Evolutionary conservation across 805 yeast species (phyloP), one percentile per base, ranked within the genome.

Genomic region (Kodamaea restingae): DNA sequence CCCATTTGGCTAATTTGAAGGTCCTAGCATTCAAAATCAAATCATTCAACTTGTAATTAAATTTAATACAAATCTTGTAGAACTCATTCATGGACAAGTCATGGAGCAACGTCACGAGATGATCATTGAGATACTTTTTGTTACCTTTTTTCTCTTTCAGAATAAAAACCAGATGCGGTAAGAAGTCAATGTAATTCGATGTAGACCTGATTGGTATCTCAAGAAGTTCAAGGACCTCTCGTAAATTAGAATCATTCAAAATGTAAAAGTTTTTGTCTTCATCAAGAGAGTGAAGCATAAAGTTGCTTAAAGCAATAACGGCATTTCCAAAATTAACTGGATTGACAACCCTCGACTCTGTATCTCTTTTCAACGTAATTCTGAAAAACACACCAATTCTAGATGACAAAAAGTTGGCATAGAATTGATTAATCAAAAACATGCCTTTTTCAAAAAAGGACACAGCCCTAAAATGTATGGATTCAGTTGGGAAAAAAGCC

Each of bases 1-100:
- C 84, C 81, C 86, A 78, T 52, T 81, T 80, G 12, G 87, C 87
- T 45, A 83, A 65, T 45, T 76, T 77, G 51, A 77, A 76, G 4
- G 84, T 84, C 34, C 78, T 77, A 3, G 82, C 76, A 37, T 76
- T 71, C 32, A 84, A 62, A 18, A 77, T 70, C 47, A 84, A 71
- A 50, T 82, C 88, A 53, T 81, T 81, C 43, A 84, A 60, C 33
- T 78, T 69, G 30, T 68, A 73, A 53, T 81, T 81, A 56, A 80
- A 84, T 48, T 74, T 73, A 26, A 83, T 63, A 21, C 84, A 81
- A 32, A 84, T 68, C 43, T 78, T 79, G 51, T 77, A 75, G 53
- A 82, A 83, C 37, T 80, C 80, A 41, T 70, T 72, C 59, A 83
- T 70, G 1, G 86, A 66, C 48, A 83, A 63, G 44, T 82, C 86